Conservation (phyloP, 1,139 yeast genomes). For the Taphrina communis region DNA sequence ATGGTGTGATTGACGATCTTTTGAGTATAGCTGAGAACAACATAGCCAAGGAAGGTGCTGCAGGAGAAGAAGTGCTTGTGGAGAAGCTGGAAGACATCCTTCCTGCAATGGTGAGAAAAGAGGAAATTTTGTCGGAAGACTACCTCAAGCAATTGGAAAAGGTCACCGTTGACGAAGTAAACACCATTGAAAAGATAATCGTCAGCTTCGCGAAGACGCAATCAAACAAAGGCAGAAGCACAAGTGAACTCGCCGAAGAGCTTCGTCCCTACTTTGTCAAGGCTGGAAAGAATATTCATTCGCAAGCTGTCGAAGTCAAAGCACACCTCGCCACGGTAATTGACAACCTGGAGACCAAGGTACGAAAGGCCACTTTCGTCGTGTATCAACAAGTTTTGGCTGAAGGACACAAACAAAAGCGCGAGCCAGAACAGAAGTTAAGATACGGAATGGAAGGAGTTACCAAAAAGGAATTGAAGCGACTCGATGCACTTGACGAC, state of each 20-base stretch:
- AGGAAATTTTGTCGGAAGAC: constrained; percentile 24
- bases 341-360: constrained; percentile 17
- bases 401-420: constrained; percentile 21
- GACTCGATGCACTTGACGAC: constrained; percentile 25
- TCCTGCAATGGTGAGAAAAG: constrained; percentile 24
- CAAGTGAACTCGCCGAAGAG: constrained; percentile 21
- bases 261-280: constrained; percentile 34
- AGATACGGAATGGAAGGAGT: constrained; percentile 26
- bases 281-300: constrained; percentile 38
- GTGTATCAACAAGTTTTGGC: constrained; percentile 29
- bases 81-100: constrained; percentile 23
- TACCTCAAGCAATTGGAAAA: constrained; percentile 25
- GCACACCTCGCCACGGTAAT: constrained; percentile 36
- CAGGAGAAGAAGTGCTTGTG: constrained; percentile 25
- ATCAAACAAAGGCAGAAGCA: constrained; percentile 12
- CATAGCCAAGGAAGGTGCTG: constrained; percentile 27
- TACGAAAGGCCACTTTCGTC: constrained; percentile 28
- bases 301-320: constrained; percentile 38
- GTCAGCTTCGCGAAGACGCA: constrained; percentile 18
- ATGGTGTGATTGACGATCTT: constrained; percentile 26
- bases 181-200: constrained; percentile 22
- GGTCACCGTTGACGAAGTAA: constrained; percentile 20
- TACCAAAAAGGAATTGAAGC: constrained; percentile 33
- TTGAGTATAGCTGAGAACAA: constrained; percentile 36
- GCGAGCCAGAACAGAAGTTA: constrained; percentile 24